Percentiles rank a stretch among this genome's conserved stretches.
phyloP scores from a whole-genome alignment of 176 grass and related monocot genomes.

The Saccharum officinarum region DNA sequence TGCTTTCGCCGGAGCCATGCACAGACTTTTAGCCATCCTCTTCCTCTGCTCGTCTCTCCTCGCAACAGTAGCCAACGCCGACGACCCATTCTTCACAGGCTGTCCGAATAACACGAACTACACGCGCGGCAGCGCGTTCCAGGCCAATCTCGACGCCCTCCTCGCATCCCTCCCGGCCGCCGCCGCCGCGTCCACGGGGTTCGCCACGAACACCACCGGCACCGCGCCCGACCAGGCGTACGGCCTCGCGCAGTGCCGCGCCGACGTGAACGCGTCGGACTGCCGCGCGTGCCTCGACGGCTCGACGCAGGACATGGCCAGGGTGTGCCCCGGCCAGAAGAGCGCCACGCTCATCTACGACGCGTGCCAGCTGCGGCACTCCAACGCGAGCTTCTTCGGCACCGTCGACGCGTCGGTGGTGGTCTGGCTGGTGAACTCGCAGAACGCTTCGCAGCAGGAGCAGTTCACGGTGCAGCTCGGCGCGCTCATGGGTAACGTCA shows the following conservation, averaged over 20 bases:
- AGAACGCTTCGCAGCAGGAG: background rate
- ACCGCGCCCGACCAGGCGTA: constrained; percentile 17
- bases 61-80: too few relatives aligned
- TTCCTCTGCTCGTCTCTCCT: too few relatives aligned
- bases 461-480: background rate
- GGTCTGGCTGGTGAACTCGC: rapidly evolving
- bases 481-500: constrained; percentile 38
- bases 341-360: constrained; percentile 1
- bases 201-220: constrained; percentile 30
- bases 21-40: too few relatives aligned
- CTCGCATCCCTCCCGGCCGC: too few relatives aligned
- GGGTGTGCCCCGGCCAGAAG: constrained; percentile 32
- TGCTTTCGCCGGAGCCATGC: too few relatives aligned
- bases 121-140: too few relatives aligned
- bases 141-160: too few relatives aligned
- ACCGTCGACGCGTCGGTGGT: background rate
- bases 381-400: constrained; percentile 46
- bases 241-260: constrained; percentile 64
- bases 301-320: background rate
- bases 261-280: constrained; percentile 1
- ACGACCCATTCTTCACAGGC: too few relatives aligned
- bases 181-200: constrained; percentile 13
- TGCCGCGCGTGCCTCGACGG: constrained; percentile 40
- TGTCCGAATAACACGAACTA: too few relatives aligned
- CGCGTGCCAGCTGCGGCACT: constrained; percentile 41